phyloP scores from a whole-genome alignment of 495 filamentous ascomycete genomes.

The Annulohypoxylon stygium region DNA sequence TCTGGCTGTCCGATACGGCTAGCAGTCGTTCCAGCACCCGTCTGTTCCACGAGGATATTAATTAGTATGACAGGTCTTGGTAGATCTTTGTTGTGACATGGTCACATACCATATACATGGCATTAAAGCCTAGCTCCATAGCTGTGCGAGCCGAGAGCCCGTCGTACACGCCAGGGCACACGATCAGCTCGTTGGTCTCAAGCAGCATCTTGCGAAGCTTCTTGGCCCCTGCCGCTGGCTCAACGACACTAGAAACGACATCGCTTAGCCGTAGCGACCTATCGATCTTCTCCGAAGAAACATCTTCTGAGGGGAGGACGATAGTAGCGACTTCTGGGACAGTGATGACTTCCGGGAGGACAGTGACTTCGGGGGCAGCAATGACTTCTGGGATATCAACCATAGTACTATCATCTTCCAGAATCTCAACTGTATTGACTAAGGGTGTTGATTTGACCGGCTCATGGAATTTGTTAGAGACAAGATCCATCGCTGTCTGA shows the following conservation, averaged over 20 bases:
- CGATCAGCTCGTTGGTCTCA: slow-evolving; percentile 57
- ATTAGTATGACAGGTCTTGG: neutral
- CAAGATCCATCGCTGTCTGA: slow-evolving; percentile 29
- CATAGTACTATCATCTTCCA: slow-evolving; percentile 19
- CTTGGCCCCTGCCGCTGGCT: slow-evolving; percentile 58
- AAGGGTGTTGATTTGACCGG: slow-evolving; percentile 29
- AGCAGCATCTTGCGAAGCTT: slow-evolving; percentile 62
- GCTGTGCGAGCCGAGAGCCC: slow-evolving; percentile 76
- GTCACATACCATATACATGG: slow-evolving; percentile 73
- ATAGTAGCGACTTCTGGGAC: slow-evolving; percentile 20
- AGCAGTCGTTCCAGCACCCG: slow-evolving; percentile 73
- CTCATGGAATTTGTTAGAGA: slow-evolving; percentile 35
- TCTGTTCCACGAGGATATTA: slow-evolving; percentile 55
- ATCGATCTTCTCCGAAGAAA: neutral
- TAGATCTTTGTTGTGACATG: neutral
- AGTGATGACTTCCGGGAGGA: neutral
- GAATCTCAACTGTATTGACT: slow-evolving; percentile 34
- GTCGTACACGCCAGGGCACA: slow-evolving; percentile 78
- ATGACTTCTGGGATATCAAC: slow-evolving; percentile 20
- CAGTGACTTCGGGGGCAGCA: neutral
- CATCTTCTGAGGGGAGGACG: neutral
- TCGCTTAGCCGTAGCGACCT: slow-evolving; percentile 32
- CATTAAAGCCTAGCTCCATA: slow-evolving; percentile 70
- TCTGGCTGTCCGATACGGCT: slow-evolving; percentile 73
- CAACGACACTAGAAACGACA: slow-evolving; percentile 37